Conservation (phyloP, 2,329 filamentous ascomycete genomes). For the Diaporthe capsici region DNA sequence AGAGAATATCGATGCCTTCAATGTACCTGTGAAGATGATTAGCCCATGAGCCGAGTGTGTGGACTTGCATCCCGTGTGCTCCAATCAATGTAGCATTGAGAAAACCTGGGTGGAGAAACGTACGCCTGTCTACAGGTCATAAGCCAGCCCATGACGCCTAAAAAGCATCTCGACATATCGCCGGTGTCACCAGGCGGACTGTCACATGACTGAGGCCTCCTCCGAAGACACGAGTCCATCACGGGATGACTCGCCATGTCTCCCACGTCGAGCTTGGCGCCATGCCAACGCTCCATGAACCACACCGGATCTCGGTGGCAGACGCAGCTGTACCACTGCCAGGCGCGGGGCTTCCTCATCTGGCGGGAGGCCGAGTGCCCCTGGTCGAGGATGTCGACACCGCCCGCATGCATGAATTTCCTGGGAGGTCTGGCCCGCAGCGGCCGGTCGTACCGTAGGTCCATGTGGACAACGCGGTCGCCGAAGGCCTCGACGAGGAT, state of each 20-base stretch:
- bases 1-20: conserved; percentile 28
- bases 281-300: background rate
- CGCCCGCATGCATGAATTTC: background rate
- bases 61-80: background rate
- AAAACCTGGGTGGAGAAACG: background rate
- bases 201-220: background rate
- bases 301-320: conserved; percentile 29
- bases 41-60: background rate
- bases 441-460: background rate
- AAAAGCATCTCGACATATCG: conserved; percentile 5
- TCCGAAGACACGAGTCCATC: background rate
- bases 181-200: background rate
- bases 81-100: background rate
- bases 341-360: background rate
- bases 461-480: conserved; percentile 14
- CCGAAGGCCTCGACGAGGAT: conserved; percentile 35
- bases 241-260: background rate
- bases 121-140: conserved; percentile 31
- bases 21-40: background rate
- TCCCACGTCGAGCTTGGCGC: background rate
- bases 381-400: background rate
- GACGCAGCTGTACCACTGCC: conserved; percentile 36
- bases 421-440: background rate
- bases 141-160: conserved; percentile 34
- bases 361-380: background rate